Percentiles rank a stretch among this genome's conserved stretches.
Conservation (phyloP, 805 yeast genomes). For the Wickerhamomyces tratensis region DNA sequence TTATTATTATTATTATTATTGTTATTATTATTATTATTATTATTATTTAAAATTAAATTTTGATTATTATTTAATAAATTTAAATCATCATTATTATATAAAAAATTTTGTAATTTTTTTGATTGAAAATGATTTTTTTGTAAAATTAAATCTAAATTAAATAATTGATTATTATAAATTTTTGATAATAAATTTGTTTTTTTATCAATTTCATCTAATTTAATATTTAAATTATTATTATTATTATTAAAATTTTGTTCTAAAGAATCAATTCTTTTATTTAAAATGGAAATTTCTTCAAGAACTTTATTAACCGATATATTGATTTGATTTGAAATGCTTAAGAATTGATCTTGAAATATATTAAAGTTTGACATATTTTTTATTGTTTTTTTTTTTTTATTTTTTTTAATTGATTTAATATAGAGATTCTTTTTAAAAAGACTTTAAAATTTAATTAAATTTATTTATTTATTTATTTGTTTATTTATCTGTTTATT, state of each 20-base stretch:
- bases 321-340: constrained; percentile 10
- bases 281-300: constrained; percentile 10
- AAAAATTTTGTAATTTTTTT: constrained; percentile 6
- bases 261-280: constrained; percentile 11
- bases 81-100: constrained; percentile 1
- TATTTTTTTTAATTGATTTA: no score
- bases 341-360: constrained; percentile 16
- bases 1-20: constrained; percentile 1
- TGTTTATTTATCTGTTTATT: no score
- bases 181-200: constrained; percentile 10
- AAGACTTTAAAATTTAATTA: no score
- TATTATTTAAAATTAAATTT: background rate
- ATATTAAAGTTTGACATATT: background rate
- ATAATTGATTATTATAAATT: constrained; percentile 11
- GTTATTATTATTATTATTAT: background rate
- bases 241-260: constrained; percentile 3
- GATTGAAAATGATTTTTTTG: constrained; percentile 12
- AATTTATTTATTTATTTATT: no score
- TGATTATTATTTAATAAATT: background rate
- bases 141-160: constrained; percentile 8
- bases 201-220: constrained; percentile 6
- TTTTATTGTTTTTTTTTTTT: no score
- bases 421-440: no score
- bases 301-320: constrained; percentile 8
- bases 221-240: constrained; percentile 2